Conservation (phyloP, 2,329 filamentous ascomycete species). For the Plenodomus tracheiphilus region DNA sequence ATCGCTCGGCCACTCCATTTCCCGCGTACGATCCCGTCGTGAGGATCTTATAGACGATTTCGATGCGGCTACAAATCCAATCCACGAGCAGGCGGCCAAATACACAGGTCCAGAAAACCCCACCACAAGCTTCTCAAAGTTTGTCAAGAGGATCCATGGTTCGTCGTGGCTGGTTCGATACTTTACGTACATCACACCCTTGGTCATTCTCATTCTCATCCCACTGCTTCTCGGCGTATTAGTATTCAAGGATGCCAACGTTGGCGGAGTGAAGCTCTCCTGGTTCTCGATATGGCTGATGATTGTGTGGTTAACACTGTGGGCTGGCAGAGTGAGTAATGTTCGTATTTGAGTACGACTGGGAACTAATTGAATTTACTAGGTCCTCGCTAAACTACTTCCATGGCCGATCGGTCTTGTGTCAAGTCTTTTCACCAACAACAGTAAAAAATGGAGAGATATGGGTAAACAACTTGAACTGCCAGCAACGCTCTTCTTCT, state of each 20-base stretch:
- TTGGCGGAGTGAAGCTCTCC: slow-evolving; percentile 75
- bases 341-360: background rate
- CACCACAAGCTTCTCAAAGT: slow-evolving; percentile 62
- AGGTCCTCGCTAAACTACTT: slow-evolving; percentile 66
- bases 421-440: slow-evolving; percentile 80
- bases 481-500: slow-evolving; percentile 84
- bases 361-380: slow-evolving; percentile 6
- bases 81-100: slow-evolving; percentile 67
- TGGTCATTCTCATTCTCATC: slow-evolving; percentile 67
- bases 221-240: slow-evolving; percentile 69
- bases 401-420: slow-evolving; percentile 64
- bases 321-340: slow-evolving; percentile 65
- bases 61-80: slow-evolving; percentile 67
- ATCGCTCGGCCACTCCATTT: slow-evolving; percentile 50
- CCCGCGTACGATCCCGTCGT: slow-evolving; percentile 56
- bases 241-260: slow-evolving; percentile 60
- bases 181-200: slow-evolving; percentile 70
- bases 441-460: slow-evolving; percentile 90
- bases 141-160: slow-evolving; percentile 67
- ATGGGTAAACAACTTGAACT: slow-evolving; percentile 84
- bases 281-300: slow-evolving; percentile 98
- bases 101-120: slow-evolving; percentile 68
- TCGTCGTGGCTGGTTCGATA: slow-evolving; percentile 71
- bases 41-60: slow-evolving; percentile 67
- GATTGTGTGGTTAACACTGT: slow-evolving; percentile 88